Conservation (phyloP, 2,329 filamentous ascomycete species). For the Botrytis tulipae region DNA sequence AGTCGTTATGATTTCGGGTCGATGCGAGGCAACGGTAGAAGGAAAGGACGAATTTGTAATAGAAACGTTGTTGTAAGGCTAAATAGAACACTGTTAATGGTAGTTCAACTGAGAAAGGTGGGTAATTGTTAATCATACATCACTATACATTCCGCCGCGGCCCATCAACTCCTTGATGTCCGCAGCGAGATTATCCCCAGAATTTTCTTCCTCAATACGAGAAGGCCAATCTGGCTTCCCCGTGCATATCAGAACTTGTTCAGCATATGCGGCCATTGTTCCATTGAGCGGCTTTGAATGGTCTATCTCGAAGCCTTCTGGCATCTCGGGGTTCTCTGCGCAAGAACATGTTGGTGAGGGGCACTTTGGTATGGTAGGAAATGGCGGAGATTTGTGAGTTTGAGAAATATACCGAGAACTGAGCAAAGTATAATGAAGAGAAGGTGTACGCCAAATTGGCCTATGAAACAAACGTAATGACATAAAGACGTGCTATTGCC, state of each 20-base stretch:
- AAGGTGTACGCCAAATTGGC: conserved; percentile 2
- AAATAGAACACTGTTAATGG: conserved; percentile 19
- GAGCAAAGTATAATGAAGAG: background rate
- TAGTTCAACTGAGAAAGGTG: conserved; percentile 20
- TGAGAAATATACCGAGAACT: conserved; percentile 6
- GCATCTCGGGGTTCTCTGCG: conserved; percentile 62
- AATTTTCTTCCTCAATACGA: conserved; percentile 78
- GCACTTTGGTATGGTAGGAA: conserved; percentile 48
- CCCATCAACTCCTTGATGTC: conserved; percentile 70
- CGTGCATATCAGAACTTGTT: conserved; percentile 82
- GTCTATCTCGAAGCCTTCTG: conserved; percentile 72
- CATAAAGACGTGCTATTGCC: background rate
- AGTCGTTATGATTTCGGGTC: conserved; percentile 48
- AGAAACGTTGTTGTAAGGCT: conserved; percentile 83
- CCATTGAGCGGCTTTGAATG: conserved; percentile 66
- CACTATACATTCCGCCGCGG: conserved; percentile 61
- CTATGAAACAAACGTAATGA: background rate
- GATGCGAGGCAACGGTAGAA: conserved; percentile 43
- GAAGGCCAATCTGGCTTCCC: conserved; percentile 79
- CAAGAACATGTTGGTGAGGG: conserved; percentile 76
- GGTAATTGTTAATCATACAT: conserved; percentile 48
- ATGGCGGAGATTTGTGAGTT: conserved; percentile 15
- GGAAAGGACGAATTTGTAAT: conserved; percentile 74
- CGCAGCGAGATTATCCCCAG: conserved; percentile 63
- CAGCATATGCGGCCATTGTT: conserved; percentile 72